Base-by-base conservation (phyloP, 73 alveolate species). In the Paramecium tetraurelia region DNA sequence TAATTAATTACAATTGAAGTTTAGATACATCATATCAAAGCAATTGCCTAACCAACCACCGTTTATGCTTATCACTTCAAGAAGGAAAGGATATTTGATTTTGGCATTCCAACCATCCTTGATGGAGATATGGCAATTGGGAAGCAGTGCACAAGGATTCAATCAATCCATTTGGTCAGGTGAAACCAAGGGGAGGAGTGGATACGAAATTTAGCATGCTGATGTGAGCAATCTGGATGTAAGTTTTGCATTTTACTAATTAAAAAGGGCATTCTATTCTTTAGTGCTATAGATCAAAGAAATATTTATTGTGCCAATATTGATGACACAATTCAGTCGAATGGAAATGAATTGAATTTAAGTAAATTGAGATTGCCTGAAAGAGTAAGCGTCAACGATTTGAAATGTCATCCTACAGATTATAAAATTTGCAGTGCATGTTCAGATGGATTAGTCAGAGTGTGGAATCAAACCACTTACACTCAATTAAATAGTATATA, bases 371-470 rank as follows among this genome's bases (percentile, higher is more conserved):
- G 57, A 35, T 80, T 80, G 18, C 90, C 90, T 40, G 46, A 31
- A 63, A 21, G 57, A 46, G 90, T 80, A 2, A 22, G 20, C 10
- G 75, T 80, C 2, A 80, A 80, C 20, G 90, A 80, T 80, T 44
- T 80, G 90, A 80, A 80, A 80, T 80, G 90, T 14, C 90, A 80
- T 46, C 90, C 90, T 40, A 22, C 46, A 20, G 90, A 80, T 44
- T 80, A 80, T 43, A 80, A 80, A 44, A 35, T 80, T 9, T 24
- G 46, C 12, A 63, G 75, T 40, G 76, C 90, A 44, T 80, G 90
- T 46, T 80, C 90, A 18, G 90, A 80, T 80, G 70, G 76, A 80
- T 44, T 31, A n/a, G 72, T 80, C 1, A 40, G 72, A 27, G 57
- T 80, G 1, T 80, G 90, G 90, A 80, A 80, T 80, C 22, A 40